Percentiles rank a stretch among this genome's conserved stretches.
Evolutionary conservation across 2,329 filamentous ascomycete genomes (phyloP).

Genomic region (Diaporthe australafricana): DNA sequence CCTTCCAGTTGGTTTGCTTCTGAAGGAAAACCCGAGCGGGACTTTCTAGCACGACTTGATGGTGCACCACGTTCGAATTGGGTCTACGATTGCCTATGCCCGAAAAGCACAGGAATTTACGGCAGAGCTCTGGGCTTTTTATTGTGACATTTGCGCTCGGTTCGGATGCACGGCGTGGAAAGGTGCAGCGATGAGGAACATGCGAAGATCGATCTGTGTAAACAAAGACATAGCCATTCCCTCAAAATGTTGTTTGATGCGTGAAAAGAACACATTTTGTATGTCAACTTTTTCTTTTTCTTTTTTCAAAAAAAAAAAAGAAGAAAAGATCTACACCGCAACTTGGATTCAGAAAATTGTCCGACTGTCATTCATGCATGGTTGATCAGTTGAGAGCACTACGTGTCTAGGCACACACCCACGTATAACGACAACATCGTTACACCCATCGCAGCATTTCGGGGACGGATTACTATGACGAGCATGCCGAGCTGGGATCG

Average conservation of each 20-base stretch:
- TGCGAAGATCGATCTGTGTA: too few relatives aligned
- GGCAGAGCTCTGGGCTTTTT: too few relatives aligned
- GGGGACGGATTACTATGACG: background rate
- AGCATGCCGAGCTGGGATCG: background rate
- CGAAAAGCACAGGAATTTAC: too few relatives aligned
- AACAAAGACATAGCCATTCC: background rate
- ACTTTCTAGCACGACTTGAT: background rate
- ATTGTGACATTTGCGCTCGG: background rate
- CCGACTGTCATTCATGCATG: background rate
- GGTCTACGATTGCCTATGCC: too few relatives aligned
- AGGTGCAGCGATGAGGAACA: background rate
- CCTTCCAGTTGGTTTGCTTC: constrained; percentile 22
- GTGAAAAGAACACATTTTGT: too few relatives aligned
- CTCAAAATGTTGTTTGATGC: background rate
- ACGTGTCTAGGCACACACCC: too few relatives aligned
- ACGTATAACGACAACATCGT: too few relatives aligned
- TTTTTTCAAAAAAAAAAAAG: too few relatives aligned
- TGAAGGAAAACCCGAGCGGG: background rate
- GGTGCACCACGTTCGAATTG: background rate
- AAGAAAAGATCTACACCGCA: background rate
- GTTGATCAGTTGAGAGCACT: background rate
- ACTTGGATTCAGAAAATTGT: background rate
- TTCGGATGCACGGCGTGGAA: background rate
- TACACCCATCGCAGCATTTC: too few relatives aligned
- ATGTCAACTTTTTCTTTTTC: too few relatives aligned